A percentile compares a stretch with the other conserved stretches of the same genome.
These are phyloP conservation scores for Lactarius trivialis DNA, from an alignment of 768 basidiomycete species.

Conservation along the genomic window DNA sequence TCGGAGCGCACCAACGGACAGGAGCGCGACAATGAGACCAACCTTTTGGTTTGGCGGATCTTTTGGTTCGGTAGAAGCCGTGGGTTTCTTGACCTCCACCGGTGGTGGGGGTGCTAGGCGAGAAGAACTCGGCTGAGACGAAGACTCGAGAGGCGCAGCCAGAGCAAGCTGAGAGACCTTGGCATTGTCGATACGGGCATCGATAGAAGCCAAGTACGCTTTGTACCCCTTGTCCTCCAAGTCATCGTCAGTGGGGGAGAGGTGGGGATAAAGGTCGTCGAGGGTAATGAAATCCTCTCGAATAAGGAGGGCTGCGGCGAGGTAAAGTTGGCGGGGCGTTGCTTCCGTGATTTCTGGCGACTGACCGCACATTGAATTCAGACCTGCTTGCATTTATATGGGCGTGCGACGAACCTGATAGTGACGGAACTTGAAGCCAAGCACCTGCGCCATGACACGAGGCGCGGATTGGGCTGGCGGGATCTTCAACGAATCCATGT, in stretches of 20 bases:
- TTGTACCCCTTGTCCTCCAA: conserved; percentile 58
- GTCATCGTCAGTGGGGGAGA: conserved; percentile 67
- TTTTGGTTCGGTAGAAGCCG: conserved; percentile 35
- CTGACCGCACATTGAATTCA: conserved; percentile 32
- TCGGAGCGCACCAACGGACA: conserved; percentile 78
- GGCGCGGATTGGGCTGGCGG: conserved; percentile 33
- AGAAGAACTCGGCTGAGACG: conserved; percentile 35
- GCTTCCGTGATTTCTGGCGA: conserved; percentile 51
- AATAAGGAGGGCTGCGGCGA: conserved; percentile 81
- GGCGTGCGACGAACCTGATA: conserved; percentile 59
- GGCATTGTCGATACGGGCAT: conserved; percentile 58
- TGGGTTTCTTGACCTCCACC: conserved; percentile 32
- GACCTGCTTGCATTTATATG: conserved; percentile 4
- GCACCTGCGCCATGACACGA: conserved; percentile 76
- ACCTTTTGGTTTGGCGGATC: conserved; percentile 67
- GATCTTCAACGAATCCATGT: conserved; percentile 7
- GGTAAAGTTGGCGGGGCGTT: conserved; percentile 66
- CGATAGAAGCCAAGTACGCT: conserved; percentile 58
- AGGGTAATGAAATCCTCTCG: conserved; percentile 83
- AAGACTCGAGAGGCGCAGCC: conserved; percentile 73
- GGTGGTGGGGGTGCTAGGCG: conserved; percentile 36
- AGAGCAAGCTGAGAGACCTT: conserved; percentile 74
- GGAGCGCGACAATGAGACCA: conserved; percentile 68
- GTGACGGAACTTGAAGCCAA: conserved; percentile 95
- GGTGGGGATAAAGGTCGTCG: conserved; percentile 88